These are phyloP conservation scores for Nakaseomyces uthaithaninus DNA, from an alignment of 1,139 yeast genomes.

Conservation along the genomic window DNA sequence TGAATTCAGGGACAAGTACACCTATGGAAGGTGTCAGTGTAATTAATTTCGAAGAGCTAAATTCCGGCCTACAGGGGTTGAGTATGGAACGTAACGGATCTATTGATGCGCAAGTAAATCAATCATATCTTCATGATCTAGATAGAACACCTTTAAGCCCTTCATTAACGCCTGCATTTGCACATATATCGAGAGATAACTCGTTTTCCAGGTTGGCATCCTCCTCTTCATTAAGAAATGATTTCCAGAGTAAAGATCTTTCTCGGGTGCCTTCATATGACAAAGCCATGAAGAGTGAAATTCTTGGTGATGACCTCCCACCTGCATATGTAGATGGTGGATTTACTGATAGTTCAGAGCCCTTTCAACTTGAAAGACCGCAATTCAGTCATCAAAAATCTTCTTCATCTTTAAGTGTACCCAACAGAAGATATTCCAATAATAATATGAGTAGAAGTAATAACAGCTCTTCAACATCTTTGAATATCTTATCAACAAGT, in stretches of 20 bases:
- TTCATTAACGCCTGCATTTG: constrained; percentile 43
- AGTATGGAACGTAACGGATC: constrained; percentile 5
- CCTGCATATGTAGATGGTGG: constrained; percentile 46
- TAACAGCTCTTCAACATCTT: constrained; percentile 21
- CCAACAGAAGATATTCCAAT: constrained; percentile 13
- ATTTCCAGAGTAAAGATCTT: constrained; percentile 41
- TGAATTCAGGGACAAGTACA: not conserved
- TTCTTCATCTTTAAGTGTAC: constrained; percentile 15
- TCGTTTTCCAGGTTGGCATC: constrained; percentile 32
- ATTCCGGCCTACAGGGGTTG: not conserved
- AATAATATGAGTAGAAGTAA: constrained; percentile 19
- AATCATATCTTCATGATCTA: not conserved
- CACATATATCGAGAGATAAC: constrained; percentile 51
- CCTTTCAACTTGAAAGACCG: constrained; percentile 17
- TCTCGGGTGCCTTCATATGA: constrained; percentile 76
- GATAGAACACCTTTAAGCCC: constrained; percentile 2
- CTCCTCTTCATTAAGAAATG: constrained; percentile 22
- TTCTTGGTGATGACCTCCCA: constrained; percentile 44
- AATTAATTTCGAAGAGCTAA: not conserved
- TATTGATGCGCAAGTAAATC: not conserved
- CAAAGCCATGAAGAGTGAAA: constrained; percentile 55
- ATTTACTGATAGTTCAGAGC: constrained; percentile 7
- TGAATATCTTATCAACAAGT: constrained; percentile 14
- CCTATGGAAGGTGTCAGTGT: not conserved
- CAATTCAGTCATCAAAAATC: constrained; percentile 18